Percentiles rank a stretch among this genome's conserved stretches.
Evolutionary conservation across 768 basidiomycete species (phyloP).

Genomic region (Kwoniella dendrophila): DNA sequence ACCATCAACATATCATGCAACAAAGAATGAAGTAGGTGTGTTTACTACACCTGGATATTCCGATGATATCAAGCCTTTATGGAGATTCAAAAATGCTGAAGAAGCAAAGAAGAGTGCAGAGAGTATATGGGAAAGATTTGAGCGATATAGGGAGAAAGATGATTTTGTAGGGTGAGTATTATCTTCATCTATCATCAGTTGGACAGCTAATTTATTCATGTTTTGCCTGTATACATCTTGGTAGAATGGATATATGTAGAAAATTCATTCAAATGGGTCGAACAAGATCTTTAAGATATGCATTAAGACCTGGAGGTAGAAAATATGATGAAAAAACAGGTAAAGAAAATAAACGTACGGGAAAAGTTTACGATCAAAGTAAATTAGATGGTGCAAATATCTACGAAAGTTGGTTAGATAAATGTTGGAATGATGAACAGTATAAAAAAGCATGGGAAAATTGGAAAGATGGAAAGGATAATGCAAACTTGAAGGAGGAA

Average conservation of each 20-base stretch:
- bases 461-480: slow-evolving; percentile 31
- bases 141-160: slow-evolving; percentile 28
- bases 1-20: slow-evolving; percentile 18
- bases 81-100: slow-evolving; percentile 50
- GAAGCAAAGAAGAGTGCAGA: slow-evolving; percentile 38
- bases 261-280: slow-evolving; percentile 56
- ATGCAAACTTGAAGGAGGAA: not conserved
- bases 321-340: slow-evolving; percentile 42
- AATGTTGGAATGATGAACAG: slow-evolving; percentile 42
- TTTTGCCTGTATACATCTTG: not conserved
- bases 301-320: slow-evolving; percentile 44
- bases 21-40: slow-evolving; percentile 51
- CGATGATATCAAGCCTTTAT: slow-evolving; percentile 41
- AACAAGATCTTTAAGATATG: slow-evolving; percentile 53
- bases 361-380: slow-evolving; percentile 47
- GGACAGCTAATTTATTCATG: not conserved
- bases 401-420: slow-evolving; percentile 38
- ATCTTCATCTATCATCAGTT: not conserved
- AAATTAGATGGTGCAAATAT: slow-evolving; percentile 47
- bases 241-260: slow-evolving; percentile 50
- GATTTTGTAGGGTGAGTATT: slow-evolving; percentile 43
- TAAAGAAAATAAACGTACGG: slow-evolving; percentile 43
- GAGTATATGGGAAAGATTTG: slow-evolving; percentile 40
- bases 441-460: slow-evolving; percentile 38
- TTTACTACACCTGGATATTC: slow-evolving; percentile 54